Evolutionary conservation across 169 alveolate species (phyloP).

Genomic region (Ichthyophthirius multifiliis): DNA sequence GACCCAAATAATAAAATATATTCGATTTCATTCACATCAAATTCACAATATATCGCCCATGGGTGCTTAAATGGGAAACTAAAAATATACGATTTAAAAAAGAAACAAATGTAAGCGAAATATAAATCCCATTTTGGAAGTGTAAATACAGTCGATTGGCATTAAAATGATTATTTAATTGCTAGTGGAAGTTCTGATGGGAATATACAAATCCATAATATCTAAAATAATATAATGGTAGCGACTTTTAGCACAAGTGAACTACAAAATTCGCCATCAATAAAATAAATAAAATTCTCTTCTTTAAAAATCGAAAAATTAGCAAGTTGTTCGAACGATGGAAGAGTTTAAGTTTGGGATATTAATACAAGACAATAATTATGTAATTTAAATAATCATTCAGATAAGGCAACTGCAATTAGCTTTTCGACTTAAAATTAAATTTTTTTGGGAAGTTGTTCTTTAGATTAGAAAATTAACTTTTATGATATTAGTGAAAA

Average conservation of each 20-base stretch:
- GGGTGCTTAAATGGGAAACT: constrained; percentile 84
- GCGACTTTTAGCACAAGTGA: constrained; percentile 6
- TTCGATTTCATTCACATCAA: constrained; percentile 19
- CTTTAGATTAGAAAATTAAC: constrained; percentile 46
- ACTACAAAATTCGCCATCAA: too few species aligned
- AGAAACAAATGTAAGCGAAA: constrained; percentile 7
- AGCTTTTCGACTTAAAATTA: constrained; percentile 61
- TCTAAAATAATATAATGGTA: not conserved
- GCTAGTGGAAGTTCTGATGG: not conserved
- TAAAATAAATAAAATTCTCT: constrained; percentile 18
- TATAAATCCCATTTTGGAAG: constrained; percentile 11
- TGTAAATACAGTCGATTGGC: constrained; percentile 30
- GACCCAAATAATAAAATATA: not conserved
- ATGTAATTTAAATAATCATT: constrained; percentile 25
- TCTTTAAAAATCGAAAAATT: constrained; percentile 17
- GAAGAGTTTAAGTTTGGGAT: constrained; percentile 57
- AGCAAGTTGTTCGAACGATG: constrained; percentile 53
- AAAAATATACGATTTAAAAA: constrained; percentile 63
- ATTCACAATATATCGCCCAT: constrained; percentile 54
- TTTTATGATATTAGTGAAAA: constrained; percentile 54
- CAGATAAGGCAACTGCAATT: constrained; percentile 34
- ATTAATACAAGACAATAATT: not conserved
- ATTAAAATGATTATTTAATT: not conserved
- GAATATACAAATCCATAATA: not conserved
- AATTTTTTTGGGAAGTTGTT: constrained; percentile 43